phyloP scores from a whole-genome alignment of 257 asterid genomes.

The Capsicum rhomboideum region DNA sequence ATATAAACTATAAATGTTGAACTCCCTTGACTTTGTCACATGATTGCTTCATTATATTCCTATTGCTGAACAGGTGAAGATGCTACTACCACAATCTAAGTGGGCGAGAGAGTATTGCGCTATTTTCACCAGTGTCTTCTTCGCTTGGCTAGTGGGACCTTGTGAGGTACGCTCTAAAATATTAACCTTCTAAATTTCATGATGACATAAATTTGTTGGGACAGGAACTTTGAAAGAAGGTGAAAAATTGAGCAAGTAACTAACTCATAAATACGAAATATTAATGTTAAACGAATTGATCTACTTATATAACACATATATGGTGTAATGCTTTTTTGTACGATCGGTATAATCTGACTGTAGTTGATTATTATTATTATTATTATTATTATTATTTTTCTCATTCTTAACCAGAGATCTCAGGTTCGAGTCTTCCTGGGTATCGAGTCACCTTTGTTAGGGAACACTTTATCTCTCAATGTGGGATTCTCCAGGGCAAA shows the following conservation, averaged over 20 bases:
- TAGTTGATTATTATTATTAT: too few species aligned
- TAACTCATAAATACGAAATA: not conserved
- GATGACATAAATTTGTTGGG: not conserved
- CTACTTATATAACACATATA: not conserved
- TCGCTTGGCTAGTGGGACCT: slow-evolving; percentile 84
- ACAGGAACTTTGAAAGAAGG: not conserved
- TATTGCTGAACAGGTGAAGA: slow-evolving; percentile 32
- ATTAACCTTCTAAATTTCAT: not conserved
- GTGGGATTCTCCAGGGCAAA: too few species aligned
- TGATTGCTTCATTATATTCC: not conserved
- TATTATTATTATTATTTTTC: too few species aligned
- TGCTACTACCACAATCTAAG: slow-evolving; percentile 46
- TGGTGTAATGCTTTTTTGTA: not conserved
- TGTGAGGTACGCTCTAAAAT: slow-evolving; percentile 46
- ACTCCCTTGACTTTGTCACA: not conserved
- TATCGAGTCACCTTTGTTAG: too few species aligned
- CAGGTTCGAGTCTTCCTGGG: too few species aligned
- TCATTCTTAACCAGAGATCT: too few species aligned
- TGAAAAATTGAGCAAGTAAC: not conserved
- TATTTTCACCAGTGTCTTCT: slow-evolving; percentile 65
- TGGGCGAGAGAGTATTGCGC: slow-evolving; percentile 66
- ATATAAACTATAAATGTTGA: not conserved
- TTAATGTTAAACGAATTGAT: not conserved
- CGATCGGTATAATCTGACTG: not conserved
- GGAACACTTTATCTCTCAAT: too few species aligned